These are phyloP conservation scores for Didymella glomerata DNA, from an alignment of 2,329 filamentous ascomycete genomes.

Conservation along the genomic window DNA sequence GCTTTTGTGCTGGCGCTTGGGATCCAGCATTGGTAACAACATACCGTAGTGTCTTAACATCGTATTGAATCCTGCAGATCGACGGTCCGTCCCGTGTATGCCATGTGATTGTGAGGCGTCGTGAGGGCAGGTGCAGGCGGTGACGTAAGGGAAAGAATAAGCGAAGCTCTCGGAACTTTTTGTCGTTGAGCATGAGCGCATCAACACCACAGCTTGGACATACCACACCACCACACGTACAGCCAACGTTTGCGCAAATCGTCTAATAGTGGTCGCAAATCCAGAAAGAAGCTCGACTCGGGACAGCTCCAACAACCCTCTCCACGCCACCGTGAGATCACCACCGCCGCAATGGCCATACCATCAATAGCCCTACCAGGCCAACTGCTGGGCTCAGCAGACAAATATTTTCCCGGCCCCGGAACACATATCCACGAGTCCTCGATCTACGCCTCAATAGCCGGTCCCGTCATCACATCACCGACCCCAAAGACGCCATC, in stretches of 20 bases:
- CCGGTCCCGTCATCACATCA: slow-evolving; percentile 69
- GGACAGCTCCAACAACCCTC: neutral
- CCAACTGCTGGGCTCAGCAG: slow-evolving; percentile 74
- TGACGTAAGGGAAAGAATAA: slow-evolving; percentile 35
- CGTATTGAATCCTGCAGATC: slow-evolving; percentile 25
- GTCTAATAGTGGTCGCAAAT: neutral
- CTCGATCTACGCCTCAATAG: slow-evolving; percentile 81
- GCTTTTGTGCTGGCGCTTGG: slow-evolving; percentile 27
- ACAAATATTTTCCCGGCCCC: slow-evolving; percentile 75
- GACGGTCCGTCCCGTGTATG: slow-evolving; percentile 6
- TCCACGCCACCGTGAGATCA: neutral
- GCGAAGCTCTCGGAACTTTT: slow-evolving; percentile 20
- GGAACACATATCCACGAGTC: slow-evolving; percentile 84
- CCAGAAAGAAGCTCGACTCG: neutral
- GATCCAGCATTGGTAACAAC: slow-evolving; percentile 32
- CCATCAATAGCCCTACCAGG: slow-evolving; percentile 75
- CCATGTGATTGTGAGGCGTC: slow-evolving; percentile 4
- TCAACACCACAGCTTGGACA: slow-evolving; percentile 5
- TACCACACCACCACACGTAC: slow-evolving; percentile 5
- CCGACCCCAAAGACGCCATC: slow-evolving; percentile 61
- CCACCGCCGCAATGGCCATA: slow-evolving; percentile 41
- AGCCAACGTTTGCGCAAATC: neutral
- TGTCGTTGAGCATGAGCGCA: slow-evolving; percentile 1
- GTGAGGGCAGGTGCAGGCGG: slow-evolving; percentile 16
- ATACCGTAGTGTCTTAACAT: slow-evolving; percentile 43